Base-by-base conservation (phyloP, 108 stramenopile genomes). In the Cylindrotheca closterium region DNA sequence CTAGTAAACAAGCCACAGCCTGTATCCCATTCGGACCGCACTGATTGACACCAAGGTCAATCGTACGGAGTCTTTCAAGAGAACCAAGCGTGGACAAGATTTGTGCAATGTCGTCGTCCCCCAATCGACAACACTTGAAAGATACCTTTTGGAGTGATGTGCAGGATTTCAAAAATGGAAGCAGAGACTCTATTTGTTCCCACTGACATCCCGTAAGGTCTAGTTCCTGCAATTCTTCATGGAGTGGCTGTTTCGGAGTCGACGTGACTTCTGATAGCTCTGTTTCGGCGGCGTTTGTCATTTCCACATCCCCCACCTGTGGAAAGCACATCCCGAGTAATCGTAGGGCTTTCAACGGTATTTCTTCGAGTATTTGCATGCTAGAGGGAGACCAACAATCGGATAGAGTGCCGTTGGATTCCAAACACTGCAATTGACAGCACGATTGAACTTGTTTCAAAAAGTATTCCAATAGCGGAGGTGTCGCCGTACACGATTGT, bases 61-160 rank as follows among this genome's bases (percentile, higher is more conserved):
- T 15, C 10, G 10, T 2, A 2, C 2, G 32, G 32, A 58, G 21
- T 4, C n/a, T 18, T 2, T 30, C 32, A 2, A 58, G 32, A 12
- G 30, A 4, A 2, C n/a, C 2, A 2, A 58, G 31, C 18, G 58
- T 21, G 34, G 31, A 42, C 17, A 58, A 4, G 3, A 58, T 58
- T 34, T 23, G 58, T 2, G 15, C 4, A 4, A 58, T 22, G 4
- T 7, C 31, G 8, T 58, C 33, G 22, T 58, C 58, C 2, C 30
- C 23, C 34, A 58, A 42, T 4, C 29, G 3, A 19, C 58, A 58
- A 22, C 58, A 32, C 37, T 58, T 58, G 34, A 58, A 58, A 4
- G 58, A 58, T 31, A 58, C 18, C 23, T 18, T 33, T 58, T 33
- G 18, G 37, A 42, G 10, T 42, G 31, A 19, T 3, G 4, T 34